Evolutionary conservation across 2,329 filamentous ascomycete genomes (phyloP).

Genomic region (Phialophora verrucosa): DNA sequence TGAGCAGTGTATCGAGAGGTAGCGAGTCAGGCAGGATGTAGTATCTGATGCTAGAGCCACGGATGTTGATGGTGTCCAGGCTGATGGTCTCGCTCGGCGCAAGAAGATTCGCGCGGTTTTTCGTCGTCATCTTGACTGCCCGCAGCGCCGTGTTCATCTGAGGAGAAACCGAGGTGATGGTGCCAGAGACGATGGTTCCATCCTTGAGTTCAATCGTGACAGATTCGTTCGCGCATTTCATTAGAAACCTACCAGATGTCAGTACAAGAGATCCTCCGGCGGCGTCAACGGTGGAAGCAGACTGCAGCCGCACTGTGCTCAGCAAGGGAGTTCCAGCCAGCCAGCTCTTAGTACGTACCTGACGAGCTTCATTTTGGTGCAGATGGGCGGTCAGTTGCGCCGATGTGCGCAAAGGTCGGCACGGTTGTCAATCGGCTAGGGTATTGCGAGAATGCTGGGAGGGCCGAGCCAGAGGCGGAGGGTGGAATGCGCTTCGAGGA

Average conservation of each 20-base stretch:
- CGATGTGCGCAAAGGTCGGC: background rate
- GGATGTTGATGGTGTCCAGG: slow-evolving; percentile 94
- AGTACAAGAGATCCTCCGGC: background rate
- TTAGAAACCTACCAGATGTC: slow-evolving; percentile 75
- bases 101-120: slow-evolving; percentile 63
- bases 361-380: slow-evolving; percentile 87
- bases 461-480: background rate
- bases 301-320: slow-evolving; percentile 14
- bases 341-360: slow-evolving; percentile 65
- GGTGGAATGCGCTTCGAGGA: background rate
- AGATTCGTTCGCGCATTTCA: slow-evolving; percentile 99
- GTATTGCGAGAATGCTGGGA: background rate
- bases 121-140: slow-evolving; percentile 94
- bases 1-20: slow-evolving; percentile 90
- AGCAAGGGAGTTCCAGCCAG: slow-evolving; percentile 8
- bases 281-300: background rate
- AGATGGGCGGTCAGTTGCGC: slow-evolving; percentile 22
- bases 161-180: slow-evolving; percentile 93
- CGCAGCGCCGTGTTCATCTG: slow-evolving; percentile 98
- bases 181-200: slow-evolving; percentile 95
- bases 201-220: slow-evolving; percentile 99
- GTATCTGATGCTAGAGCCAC: slow-evolving; percentile 94
- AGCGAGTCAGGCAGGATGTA: slow-evolving; percentile 95
- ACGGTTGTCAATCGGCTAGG: background rate
- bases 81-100: slow-evolving; percentile 69